Evolutionary conservation across 2,329 filamentous ascomycete genomes (phyloP).

Genomic region (Botryosphaeria dothidea): DNA sequence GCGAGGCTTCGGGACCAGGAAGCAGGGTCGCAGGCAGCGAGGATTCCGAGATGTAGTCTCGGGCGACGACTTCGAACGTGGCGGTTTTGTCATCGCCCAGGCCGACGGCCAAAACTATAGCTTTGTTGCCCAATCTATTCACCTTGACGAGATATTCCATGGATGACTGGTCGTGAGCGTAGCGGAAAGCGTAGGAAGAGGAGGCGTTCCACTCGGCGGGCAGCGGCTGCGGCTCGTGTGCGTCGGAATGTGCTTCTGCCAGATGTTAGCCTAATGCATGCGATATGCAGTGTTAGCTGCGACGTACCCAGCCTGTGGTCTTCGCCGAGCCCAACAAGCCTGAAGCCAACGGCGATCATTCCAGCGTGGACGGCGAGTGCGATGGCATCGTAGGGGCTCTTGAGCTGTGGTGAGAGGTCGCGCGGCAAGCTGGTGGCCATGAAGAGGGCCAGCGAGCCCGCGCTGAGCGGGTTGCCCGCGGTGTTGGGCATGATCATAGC

Average conservation of each 20-base stretch:
- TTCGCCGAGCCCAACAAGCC: slow-evolving; percentile 80
- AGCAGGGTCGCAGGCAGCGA: slow-evolving; percentile 53
- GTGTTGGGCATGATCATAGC: slow-evolving; percentile 17
- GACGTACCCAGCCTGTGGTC: slow-evolving; percentile 68
- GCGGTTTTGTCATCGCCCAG: slow-evolving; percentile 79
- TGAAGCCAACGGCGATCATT: slow-evolving; percentile 78
- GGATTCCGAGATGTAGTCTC: slow-evolving; percentile 72
- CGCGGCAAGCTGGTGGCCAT: slow-evolving; percentile 48
- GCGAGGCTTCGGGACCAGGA: slow-evolving; percentile 29
- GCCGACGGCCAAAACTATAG: slow-evolving; percentile 78
- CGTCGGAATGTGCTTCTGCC: slow-evolving; percentile 58
- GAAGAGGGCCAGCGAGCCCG: slow-evolving; percentile 42
- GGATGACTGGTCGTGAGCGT: slow-evolving; percentile 81
- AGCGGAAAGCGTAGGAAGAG: slow-evolving; percentile 76
- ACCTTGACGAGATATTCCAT: slow-evolving; percentile 82
- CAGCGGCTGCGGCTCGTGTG: slow-evolving; percentile 61
- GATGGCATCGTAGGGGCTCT: slow-evolving; percentile 76
- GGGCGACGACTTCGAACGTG: slow-evolving; percentile 71
- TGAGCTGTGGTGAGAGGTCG: slow-evolving; percentile 48
- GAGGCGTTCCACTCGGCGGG: slow-evolving; percentile 79
- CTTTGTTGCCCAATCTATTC: slow-evolving; percentile 77
- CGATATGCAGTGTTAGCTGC: slow-evolving; percentile 19
- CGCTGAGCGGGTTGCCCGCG: slow-evolving; percentile 41
- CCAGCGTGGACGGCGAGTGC: slow-evolving; percentile 82
- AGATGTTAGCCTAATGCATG: slow-evolving; percentile 22